Evolutionary conservation across 805 yeast genomes (phyloP), one percentile per base, ranked within the genome.

Genomic region (Wickerhamiella azymoides): DNA sequence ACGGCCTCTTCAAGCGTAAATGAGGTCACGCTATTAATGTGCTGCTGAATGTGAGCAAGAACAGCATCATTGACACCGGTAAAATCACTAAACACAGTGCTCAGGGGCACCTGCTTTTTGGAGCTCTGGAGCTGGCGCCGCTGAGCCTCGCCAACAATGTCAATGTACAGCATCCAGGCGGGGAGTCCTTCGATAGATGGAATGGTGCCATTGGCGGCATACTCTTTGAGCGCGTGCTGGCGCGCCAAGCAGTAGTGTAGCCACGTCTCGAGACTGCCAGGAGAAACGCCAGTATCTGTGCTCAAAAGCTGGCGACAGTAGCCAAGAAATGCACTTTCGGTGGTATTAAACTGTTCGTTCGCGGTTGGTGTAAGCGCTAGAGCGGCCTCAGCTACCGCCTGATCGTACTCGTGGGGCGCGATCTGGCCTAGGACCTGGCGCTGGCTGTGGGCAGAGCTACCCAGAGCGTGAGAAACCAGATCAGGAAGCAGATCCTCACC

Each of bases 161-260:
- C 49, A 36, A 49, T 17, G 32, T 37, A 43, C 3, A 47, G 37
- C 10, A 40, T 21, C 47, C 44, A 43, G 1, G 16, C 41, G 5
- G n/a, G 14, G 1, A 43, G 25, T 16, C 25, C 19, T 1, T 25
- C 13, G n/a, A 30, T 30, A 3, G 3, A 5, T 5, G 33, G 33
- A n/a, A 30, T 30, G 14, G 16, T n/a, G 16, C 16, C 33, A 3
- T 30, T 13, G 4, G 9, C n/a, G 9, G 14, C 16, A n/a, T 30
- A 30, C 14, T 30, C n/a, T 13, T 30, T 30, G 33, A 30, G 11
- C 6, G 33, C 16, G 33, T 30, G 16, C 16, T 30, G 33, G 16
- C 33, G 14, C 16, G 33, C 33, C 33, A 30, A 30, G 33, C 33
- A 30, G 16, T 13, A 30, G 16, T 30, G 14, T 2, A 30, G 33